These are phyloP conservation scores for Curvularia sp. DNA, from an alignment of 2,329 filamentous ascomycete genomes.

Conservation along the genomic window DNA sequence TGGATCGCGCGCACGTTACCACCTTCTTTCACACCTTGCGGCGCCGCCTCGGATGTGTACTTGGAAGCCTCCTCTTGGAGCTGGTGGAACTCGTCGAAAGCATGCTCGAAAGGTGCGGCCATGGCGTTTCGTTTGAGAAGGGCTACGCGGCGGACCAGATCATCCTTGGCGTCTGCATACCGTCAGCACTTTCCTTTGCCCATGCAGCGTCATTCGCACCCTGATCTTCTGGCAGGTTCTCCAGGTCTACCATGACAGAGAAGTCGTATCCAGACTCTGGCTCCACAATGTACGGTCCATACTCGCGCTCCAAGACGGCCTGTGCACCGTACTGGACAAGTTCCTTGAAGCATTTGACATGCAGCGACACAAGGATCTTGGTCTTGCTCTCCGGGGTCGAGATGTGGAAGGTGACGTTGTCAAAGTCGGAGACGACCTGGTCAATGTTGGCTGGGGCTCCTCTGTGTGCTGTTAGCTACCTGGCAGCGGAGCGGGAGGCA, in stretches of 20 bases:
- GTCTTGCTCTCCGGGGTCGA: conserved; percentile 94
- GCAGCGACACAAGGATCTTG: conserved; percentile 92
- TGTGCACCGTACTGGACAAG: conserved; percentile 92
- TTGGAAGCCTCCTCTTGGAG: conserved; percentile 88
- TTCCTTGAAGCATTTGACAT: conserved; percentile 94
- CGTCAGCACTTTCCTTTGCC: conserved; percentile 27
- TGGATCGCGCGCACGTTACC: conserved; percentile 95
- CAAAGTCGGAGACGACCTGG: conserved; percentile 98
- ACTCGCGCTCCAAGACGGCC: conserved; percentile 90
- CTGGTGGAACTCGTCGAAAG: conserved; percentile 89
- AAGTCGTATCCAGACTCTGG: conserved; percentile 96
- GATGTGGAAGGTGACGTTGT: conserved; percentile 98
- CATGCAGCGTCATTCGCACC: conserved; percentile 55
- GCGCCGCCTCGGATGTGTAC: conserved; percentile 92
- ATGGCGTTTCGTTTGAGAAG: conserved; percentile 97
- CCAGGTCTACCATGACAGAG: conserved; percentile 87
- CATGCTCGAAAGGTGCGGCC: conserved; percentile 97
- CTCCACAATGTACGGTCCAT: conserved; percentile 85
- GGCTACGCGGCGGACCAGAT: conserved; percentile 84
- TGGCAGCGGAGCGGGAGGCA: conserved; percentile 39
- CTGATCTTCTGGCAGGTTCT: conserved; percentile 81
- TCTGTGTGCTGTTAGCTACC: conserved; percentile 61
- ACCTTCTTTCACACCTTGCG: conserved; percentile 86
- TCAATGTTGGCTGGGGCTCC: conserved; percentile 88
- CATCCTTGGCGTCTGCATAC: conserved; percentile 78